Evolutionary conservation across 768 basidiomycete species (phyloP).

Genomic region (Mrakia hoshinonis): DNA sequence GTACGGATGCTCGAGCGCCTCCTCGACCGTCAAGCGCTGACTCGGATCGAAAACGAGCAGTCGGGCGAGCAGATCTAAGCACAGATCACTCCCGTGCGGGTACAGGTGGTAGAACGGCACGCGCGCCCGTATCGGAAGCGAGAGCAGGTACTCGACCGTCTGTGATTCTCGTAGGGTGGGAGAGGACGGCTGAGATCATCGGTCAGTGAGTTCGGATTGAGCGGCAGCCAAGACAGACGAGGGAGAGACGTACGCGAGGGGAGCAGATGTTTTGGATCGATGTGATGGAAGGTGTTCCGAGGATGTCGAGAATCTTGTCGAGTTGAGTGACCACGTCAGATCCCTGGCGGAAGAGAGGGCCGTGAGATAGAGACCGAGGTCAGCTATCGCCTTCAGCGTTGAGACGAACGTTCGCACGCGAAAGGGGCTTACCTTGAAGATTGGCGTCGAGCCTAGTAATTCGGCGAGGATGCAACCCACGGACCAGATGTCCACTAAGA

Average conservation of each 20-base stretch:
- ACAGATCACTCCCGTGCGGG: neutral
- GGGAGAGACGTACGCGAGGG: conserved; percentile 61
- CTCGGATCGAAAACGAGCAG: conserved; percentile 48
- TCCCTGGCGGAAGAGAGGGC: conserved; percentile 49
- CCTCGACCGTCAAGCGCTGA: conserved; percentile 74
- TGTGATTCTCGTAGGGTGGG: conserved; percentile 53
- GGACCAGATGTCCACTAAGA: conserved; percentile 25
- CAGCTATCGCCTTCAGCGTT: neutral
- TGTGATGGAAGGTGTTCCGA: conserved; percentile 64
- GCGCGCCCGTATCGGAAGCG: neutral
- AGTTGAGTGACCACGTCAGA: conserved; percentile 87
- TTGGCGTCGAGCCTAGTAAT: conserved; percentile 75
- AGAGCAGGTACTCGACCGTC: conserved; percentile 37
- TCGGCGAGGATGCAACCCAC: conserved; percentile 74
- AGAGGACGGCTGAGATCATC: conserved; percentile 60
- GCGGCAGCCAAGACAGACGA: conserved; percentile 39
- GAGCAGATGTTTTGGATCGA: conserved; percentile 93
- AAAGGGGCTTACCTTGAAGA: conserved; percentile 47
- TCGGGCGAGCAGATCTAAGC: conserved; percentile 17
- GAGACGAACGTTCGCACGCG: neutral
- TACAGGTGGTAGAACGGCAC: neutral
- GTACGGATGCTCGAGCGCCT: conserved; percentile 82
- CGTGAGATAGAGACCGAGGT: neutral
- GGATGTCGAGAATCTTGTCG: conserved; percentile 79
- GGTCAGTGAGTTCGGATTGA: conserved; percentile 46